These are phyloP conservation scores for Volvox carteri DNA, from an alignment of 163 green algal genomes.

Conservation along the genomic window DNA sequence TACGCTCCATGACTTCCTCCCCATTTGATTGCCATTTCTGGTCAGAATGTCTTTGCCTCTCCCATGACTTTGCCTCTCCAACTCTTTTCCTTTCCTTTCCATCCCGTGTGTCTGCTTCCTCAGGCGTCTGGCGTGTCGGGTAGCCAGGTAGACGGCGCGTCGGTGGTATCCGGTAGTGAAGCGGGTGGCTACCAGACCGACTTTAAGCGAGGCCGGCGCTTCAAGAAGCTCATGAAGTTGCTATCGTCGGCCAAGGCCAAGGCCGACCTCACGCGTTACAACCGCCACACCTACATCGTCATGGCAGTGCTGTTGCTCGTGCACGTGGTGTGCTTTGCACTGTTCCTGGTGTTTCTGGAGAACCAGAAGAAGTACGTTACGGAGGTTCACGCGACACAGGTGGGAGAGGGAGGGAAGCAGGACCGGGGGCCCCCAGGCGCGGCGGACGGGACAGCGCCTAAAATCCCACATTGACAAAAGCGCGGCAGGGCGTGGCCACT, in stretches of 20 bases:
- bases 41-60: too few species aligned
- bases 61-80: too few species aligned
- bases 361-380: constrained; percentile 60
- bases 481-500: too few species aligned
- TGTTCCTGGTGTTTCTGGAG: constrained; percentile 54
- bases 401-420: neutral
- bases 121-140: constrained; percentile 52
- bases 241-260: constrained; percentile 48
- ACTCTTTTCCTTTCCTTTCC: too few species aligned
- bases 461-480: too few species aligned
- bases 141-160: constrained; percentile 50
- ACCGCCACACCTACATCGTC: constrained; percentile 52
- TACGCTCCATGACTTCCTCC: too few species aligned
- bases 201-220: constrained; percentile 56
- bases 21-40: too few species aligned
- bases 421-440: too few species aligned
- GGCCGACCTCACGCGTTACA: constrained; percentile 52
- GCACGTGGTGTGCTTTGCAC: constrained; percentile 50
- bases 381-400: constrained; percentile 50
- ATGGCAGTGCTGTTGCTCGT: constrained; percentile 46
- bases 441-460: too few species aligned
- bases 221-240: constrained; percentile 62
- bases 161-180: constrained; percentile 49
- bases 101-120: too few species aligned
- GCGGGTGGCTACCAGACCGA: constrained; percentile 56